Evolutionary conservation across 345 rosid species (phyloP).

Genomic region (Barbarea vulgaris): DNA sequence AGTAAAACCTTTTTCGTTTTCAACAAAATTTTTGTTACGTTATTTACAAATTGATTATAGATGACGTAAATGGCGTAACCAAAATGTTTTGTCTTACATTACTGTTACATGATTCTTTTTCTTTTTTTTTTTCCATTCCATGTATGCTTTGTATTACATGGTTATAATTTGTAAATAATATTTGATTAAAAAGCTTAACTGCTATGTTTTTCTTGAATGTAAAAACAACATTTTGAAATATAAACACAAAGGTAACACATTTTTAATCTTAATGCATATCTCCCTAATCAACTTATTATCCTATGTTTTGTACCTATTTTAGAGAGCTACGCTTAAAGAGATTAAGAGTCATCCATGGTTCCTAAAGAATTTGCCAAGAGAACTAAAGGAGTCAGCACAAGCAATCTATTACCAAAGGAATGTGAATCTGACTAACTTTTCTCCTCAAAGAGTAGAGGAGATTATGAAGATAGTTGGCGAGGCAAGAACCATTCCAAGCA

Average conservation of each 20-base stretch:
- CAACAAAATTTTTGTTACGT: neutral
- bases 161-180: neutral
- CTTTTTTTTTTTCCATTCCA: neutral
- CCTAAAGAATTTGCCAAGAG: constrained; percentile 63
- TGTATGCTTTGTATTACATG: neutral
- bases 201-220: neutral
- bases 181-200: neutral
- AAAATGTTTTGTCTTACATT: neutral
- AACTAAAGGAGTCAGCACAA: constrained; percentile 54
- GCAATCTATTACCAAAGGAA: constrained; percentile 38
- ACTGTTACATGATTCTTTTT: neutral
- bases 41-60: neutral
- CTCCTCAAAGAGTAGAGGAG: constrained; percentile 68
- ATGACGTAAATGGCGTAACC: neutral
- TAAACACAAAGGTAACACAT: neutral
- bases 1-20: too few relatives aligned
- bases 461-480: constrained; percentile 62
- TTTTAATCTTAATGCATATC: too few relatives aligned
- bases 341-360: constrained; percentile 74
- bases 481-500: constrained; percentile 53
- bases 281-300: neutral
- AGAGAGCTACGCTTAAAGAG: constrained; percentile 69
- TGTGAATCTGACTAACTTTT: constrained; percentile 29
- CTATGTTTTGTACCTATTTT: neutral
- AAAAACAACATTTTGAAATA: neutral